Conservation (phyloP, 768 basidiomycete genomes). For the Clathrus columnatus region DNA sequence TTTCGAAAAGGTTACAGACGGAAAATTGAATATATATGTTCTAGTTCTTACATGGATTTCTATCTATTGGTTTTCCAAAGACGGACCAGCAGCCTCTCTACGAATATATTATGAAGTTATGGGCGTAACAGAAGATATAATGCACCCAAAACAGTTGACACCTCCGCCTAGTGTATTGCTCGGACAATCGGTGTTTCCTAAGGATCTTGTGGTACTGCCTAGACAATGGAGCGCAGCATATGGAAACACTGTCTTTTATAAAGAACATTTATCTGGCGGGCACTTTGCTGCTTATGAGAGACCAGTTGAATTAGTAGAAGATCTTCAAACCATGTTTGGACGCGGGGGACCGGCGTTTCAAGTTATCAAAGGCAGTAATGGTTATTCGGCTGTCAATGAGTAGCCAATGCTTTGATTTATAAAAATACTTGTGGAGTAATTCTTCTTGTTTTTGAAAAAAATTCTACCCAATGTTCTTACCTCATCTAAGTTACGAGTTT, state of each 20-base stretch:
- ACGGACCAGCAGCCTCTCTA: slow-evolving; percentile 47
- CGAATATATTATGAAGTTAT: slow-evolving; percentile 49
- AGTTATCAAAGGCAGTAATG: slow-evolving; percentile 31
- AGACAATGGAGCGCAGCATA: slow-evolving; percentile 28
- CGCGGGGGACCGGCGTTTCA: slow-evolving; percentile 40
- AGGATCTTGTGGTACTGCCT: slow-evolving; percentile 26
- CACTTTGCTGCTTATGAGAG: slow-evolving; percentile 51
- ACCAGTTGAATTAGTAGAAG: slow-evolving; percentile 38
- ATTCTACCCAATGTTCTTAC: not conserved
- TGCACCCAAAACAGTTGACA: not conserved
- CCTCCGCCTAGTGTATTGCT: slow-evolving; percentile 28
- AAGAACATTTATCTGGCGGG: slow-evolving; percentile 41
- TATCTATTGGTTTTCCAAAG: slow-evolving; percentile 49
- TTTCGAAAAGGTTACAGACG: not conserved
- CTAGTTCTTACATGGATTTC: slow-evolving; percentile 54
- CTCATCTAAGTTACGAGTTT: not conserved
- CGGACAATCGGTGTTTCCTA: slow-evolving; percentile 45
- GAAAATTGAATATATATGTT: not conserved
- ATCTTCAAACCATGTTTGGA: slow-evolving; percentile 50
- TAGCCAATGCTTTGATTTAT: too few species aligned
- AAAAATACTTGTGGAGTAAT: not conserved
- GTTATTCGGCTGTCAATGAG: not conserved
- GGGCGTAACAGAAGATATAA: slow-evolving; percentile 4
- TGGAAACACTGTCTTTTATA: slow-evolving; percentile 25
- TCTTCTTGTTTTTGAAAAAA: not conserved